Conservation (phyloP, 169 alveolate genomes). For the Cryptosporidium ubiquitum region DNA sequence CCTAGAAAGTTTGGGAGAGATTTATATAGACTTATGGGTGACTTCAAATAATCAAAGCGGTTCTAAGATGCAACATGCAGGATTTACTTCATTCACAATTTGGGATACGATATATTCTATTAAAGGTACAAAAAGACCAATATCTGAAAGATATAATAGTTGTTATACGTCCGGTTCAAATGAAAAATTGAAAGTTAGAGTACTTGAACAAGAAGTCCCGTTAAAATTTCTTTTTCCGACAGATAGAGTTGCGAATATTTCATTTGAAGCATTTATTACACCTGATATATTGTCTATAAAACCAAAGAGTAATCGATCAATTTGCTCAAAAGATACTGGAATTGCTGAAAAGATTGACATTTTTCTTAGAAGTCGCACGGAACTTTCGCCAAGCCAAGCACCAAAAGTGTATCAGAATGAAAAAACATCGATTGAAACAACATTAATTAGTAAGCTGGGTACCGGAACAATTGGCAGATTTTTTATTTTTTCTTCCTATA, state of each 20-base stretch:
- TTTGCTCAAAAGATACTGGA: conserved; percentile 32
- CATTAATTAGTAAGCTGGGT: conserved; percentile 41
- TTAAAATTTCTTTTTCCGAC: conserved; percentile 66
- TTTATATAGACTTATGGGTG: conserved; percentile 66
- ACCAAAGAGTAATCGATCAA: conserved; percentile 1
- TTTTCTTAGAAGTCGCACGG: conserved; percentile 58
- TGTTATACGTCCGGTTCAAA: conserved; percentile 43
- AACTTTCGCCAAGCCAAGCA: conserved; percentile 68
- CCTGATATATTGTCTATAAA: conserved; percentile 50
- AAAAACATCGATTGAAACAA: conserved; percentile 13
- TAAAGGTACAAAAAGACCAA: conserved; percentile 59
- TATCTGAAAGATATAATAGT: conserved; percentile 22
- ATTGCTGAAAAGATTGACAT: conserved; percentile 60
- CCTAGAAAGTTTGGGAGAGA: conserved; percentile 60
- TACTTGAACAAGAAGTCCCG: conserved; percentile 37
- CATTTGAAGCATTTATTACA: conserved; percentile 64
- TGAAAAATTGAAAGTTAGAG: conserved; percentile 47
- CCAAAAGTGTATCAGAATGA: conserved; percentile 35
- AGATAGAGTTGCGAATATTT: conserved; percentile 66
- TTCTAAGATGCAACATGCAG: conserved; percentile 54
- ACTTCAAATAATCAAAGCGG: conserved; percentile 7
- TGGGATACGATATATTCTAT: conserved; percentile 64
- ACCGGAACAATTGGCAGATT: conserved; percentile 56
- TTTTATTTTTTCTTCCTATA: conserved; percentile 74
- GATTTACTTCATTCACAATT: conserved; percentile 69